Evolutionary conservation across 2,329 filamentous ascomycete species (phyloP).

Genomic region (Neofusicoccum cordaticola): DNA sequence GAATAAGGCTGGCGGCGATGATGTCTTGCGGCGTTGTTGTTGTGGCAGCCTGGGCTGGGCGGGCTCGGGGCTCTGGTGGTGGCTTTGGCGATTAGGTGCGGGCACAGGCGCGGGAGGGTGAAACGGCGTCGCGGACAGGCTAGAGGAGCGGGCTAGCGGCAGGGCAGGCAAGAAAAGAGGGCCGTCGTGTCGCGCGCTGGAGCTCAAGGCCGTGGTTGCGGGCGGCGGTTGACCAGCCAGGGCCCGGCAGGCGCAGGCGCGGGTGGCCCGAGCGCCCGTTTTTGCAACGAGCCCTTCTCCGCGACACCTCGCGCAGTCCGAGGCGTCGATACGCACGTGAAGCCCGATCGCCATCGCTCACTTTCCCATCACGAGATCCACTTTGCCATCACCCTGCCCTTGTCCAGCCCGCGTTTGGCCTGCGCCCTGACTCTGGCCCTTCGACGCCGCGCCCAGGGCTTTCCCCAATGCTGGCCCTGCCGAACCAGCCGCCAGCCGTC

Average conservation of each 20-base stretch:
- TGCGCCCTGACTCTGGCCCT: neutral
- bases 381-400: slow-evolving; percentile 12
- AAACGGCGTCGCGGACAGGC: neutral
- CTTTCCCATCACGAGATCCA: slow-evolving; percentile 12
- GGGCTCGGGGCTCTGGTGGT: neutral
- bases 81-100: neutral
- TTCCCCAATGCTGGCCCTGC: neutral
- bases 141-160: neutral
- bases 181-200: neutral
- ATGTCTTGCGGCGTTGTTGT: slow-evolving; percentile 1
- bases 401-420: neutral
- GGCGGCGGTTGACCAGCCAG: neutral
- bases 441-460: neutral
- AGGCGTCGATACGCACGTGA: slow-evolving; percentile 1
- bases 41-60: neutral
- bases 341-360: slow-evolving; percentile 5
- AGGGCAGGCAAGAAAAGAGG: neutral
- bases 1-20: slow-evolving; percentile 3
- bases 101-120: neutral
- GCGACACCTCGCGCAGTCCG: neutral
- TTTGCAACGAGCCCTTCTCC: neutral
- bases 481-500: neutral
- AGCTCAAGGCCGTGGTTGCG: neutral
- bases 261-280: neutral
- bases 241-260: neutral